Base-by-base conservation (phyloP, 805 yeast genomes). In the Candida gorgasii region DNA sequence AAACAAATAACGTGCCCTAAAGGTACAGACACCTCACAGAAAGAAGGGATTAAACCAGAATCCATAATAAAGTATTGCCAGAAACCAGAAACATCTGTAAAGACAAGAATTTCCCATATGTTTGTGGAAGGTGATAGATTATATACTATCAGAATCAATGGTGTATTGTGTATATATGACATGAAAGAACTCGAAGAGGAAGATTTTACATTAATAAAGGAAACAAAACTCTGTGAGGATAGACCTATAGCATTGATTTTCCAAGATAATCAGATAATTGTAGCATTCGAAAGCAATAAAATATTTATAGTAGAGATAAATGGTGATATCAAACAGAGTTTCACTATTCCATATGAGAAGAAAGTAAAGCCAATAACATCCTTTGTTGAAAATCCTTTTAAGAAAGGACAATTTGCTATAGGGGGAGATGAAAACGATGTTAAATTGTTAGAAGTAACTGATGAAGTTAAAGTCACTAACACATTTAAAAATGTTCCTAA, bases 361-460 rank as follows among this genome's bases (percentile, higher is more conserved):
- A 32, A 37, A 24, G 33, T 15, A 49, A 80, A 74, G 3, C 79
- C 82, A 5, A 58, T 83, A 30, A 64, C 72, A 43, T 61, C 80
- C 27, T 77, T 76, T 55, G 58, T 62, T 9, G 59, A 64, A 23
- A 79, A 79, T 52, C 82, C 81, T 3, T 54, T 59, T 12, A 72
- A 68, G 15, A 58, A 60, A 6, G 76, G 78, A 16, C 59, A 81
- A 1, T 79, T 86, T 61, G 96, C 93, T 1, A 78, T 70, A 54
- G 97, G 97, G 26, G 99, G 98, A 20, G 79, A 87, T 55, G 95
- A 89, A 52, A 80, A 80, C 45, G 90, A 87, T 58, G 64, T 86
- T 4, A 77, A 76, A 39, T 63, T 83, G 15, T 59, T 76, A 36
- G 50, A 65, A 32, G 47, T 79, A 16, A 66, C 63, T 38, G 58